Base-by-base conservation (phyloP, 257 asterid species). In the Fraxinus cuspidata region DNA sequence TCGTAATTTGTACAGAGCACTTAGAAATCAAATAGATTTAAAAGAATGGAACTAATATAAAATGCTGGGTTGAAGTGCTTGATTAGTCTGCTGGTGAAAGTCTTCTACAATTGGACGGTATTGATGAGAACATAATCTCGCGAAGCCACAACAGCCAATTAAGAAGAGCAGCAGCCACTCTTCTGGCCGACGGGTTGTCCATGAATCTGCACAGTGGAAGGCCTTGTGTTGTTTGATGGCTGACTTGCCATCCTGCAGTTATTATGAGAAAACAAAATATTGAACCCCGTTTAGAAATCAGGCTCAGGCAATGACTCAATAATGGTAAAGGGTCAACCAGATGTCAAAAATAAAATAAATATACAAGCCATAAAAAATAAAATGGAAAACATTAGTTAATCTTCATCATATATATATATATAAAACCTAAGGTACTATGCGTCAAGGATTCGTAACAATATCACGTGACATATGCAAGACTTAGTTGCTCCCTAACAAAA, bases 151-250 rank as follows among this genome's bases (percentile, higher is more conserved):
- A 78, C 4, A 53, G 58, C 23, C 28, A 49, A 72, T 78, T 83
- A 89, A 77, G 89, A 68, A 70, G 96, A 90, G 88, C 97, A 92
- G 82, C 97, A 91, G 42, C 97, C 97, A 53, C 89, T 72, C 66
- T 88, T 91, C 79, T 92, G 96, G 72, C 81, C 85, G 35, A 92
- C 90, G 10, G 97, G 96, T 69, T 92, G 95, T 47, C 97, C 96
- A 6, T 90, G 85, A 63, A 92, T 88, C 89, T 92, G 92, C 79
- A 91, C 95, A 0, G 93, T 85, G 5, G 96, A 91, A 27, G 95
- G 94, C 81, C 86, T 88, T 7, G 91, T 86, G 49, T 78, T 88
- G 86, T 72, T 87, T 49, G 84, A 79, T 70, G 97, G 97, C 83
- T 86, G 93, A 77, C 85, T 89, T 7, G 97, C 95, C 97, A 91